phyloP scores from a whole-genome alignment of 768 basidiomycete genomes.

The Boletus sp. region DNA sequence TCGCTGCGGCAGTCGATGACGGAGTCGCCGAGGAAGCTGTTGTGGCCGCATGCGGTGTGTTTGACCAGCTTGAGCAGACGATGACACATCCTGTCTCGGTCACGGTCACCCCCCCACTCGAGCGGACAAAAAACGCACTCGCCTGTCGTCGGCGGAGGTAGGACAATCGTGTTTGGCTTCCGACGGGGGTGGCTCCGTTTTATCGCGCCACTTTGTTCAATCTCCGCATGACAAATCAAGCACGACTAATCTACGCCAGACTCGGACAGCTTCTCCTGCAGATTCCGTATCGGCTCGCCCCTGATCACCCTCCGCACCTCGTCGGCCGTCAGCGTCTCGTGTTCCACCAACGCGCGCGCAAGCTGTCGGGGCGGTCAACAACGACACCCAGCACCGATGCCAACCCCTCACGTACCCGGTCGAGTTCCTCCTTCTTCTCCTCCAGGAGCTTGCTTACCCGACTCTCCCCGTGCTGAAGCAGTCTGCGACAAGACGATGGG shows the following conservation, averaged over 20 bases:
- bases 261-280: conserved; percentile 65
- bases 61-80: conserved; percentile 52
- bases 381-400: neutral
- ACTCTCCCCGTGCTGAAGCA: conserved; percentile 67
- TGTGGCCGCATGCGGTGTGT: conserved; percentile 53
- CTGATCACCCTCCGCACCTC: conserved; percentile 85
- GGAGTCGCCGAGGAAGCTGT: conserved; percentile 40
- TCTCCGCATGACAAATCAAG: no score
- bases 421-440: conserved; percentile 68
- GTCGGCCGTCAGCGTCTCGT: conserved; percentile 85
- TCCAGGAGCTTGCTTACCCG: conserved; percentile 65
- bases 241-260: no score
- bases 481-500: conserved; percentile 31
- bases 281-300: conserved; percentile 73
- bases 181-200: no score
- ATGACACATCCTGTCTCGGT: conserved; percentile 53
- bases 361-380: conserved; percentile 46
- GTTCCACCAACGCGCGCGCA: conserved; percentile 87
- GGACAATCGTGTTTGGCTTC: conserved; percentile 34
- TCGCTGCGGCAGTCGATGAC: conserved; percentile 51
- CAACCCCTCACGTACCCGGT: conserved; percentile 48
- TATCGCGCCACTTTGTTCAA: no score
- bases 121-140: conserved; percentile 12
- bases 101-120: neutral
- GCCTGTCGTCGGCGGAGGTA: conserved; percentile 53